Conservation (phyloP, 2,329 filamentous ascomycete genomes). For the Cryphonectria carpinicola region DNA sequence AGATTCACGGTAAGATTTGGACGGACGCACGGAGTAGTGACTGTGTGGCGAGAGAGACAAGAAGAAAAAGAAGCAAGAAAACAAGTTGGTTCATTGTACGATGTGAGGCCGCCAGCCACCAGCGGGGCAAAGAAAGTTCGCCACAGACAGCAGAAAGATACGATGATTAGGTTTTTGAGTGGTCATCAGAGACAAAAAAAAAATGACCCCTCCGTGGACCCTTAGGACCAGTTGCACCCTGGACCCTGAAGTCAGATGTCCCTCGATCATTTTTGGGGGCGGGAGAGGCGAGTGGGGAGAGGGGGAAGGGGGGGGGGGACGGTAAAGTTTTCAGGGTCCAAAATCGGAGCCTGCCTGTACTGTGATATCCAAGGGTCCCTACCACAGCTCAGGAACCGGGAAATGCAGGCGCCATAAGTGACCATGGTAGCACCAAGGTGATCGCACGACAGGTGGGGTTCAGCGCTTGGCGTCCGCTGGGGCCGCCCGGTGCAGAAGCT, state of each 20-base stretch:
- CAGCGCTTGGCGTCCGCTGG: not conserved
- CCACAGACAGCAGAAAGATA: not conserved
- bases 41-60: not conserved
- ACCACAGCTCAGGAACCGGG: not conserved
- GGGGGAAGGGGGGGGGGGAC: not conserved
- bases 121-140: not conserved
- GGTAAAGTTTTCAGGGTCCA: slow-evolving; percentile 4
- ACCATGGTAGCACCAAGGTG: not conserved
- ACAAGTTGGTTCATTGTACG: not conserved
- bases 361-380: slow-evolving; percentile 1
- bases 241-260: not conserved
- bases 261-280: not conserved
- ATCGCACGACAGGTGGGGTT: not conserved
- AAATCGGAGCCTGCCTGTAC: not conserved
- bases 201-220: not conserved
- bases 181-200: not conserved
- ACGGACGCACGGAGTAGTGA: not conserved
- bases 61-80: too few relatives aligned
- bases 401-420: not conserved
- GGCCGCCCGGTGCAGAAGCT: not conserved
- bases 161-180: not conserved
- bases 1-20: not conserved
- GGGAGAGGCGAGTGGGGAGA: not conserved
- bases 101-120: not conserved
- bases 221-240: not conserved